Evolutionary conservation across 441 rosid genomes (phyloP).

Genomic region (Croton laevigatus): DNA sequence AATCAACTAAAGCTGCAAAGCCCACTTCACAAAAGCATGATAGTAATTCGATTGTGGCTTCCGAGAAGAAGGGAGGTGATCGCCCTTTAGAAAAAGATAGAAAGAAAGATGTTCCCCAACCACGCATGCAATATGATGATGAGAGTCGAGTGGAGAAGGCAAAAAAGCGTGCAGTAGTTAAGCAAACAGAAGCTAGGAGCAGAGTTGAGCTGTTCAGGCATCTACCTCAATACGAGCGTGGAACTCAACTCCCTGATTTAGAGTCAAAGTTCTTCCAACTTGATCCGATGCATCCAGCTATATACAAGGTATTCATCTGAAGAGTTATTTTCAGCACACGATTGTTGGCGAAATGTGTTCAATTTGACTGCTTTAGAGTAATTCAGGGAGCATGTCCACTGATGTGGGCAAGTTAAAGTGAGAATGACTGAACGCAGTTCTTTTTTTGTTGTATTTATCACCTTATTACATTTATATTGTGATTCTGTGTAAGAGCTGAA

Average conservation of each 20-base stretch:
- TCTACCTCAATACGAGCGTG: constrained; percentile 82
- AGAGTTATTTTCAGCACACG: constrained; percentile 28
- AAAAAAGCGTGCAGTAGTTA: constrained; percentile 71
- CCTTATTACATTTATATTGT: background rate
- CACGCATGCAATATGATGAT: constrained; percentile 95
- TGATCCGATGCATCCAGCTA: constrained; percentile 73
- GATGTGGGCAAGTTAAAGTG: background rate
- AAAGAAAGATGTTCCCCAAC: constrained; percentile 87
- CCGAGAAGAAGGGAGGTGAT: constrained; percentile 59
- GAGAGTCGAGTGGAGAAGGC: constrained; percentile 74
- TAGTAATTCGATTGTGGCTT: constrained; percentile 40
- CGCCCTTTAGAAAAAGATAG: constrained; percentile 63
- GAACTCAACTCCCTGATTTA: constrained; percentile 65
- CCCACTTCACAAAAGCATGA: constrained; percentile 49
- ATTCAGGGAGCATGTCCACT: background rate
- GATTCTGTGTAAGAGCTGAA: background rate
- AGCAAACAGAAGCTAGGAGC: constrained; percentile 73
- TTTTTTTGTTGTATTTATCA: background rate
- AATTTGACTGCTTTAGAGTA: background rate
- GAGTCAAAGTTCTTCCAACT: constrained; percentile 66
- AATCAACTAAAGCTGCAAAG: constrained; percentile 54
- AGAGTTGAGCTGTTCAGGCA: constrained; percentile 87
- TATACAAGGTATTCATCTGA: constrained; percentile 54
- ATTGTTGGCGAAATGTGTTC: background rate
- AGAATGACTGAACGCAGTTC: background rate